Percentiles rank a stretch among this genome's conserved stretches.
Conservation (phyloP, 2,329 filamentous ascomycete genomes). For the Arthrinium phaeospermum region DNA sequence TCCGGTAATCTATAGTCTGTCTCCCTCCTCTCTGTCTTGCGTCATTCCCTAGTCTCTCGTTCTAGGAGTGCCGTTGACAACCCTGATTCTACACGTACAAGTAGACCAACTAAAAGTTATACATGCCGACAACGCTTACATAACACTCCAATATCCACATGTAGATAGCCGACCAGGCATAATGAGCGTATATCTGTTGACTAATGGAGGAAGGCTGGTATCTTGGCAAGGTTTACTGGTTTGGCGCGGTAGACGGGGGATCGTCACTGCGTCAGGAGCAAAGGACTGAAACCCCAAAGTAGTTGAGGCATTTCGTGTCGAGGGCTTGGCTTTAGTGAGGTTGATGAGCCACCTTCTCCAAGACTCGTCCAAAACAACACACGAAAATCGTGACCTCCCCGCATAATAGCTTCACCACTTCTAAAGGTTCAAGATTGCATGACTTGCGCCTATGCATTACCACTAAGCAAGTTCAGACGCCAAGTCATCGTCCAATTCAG, state of each 20-base stretch:
- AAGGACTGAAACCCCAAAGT: neutral
- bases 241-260: neutral
- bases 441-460: neutral
- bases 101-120: too few species aligned
- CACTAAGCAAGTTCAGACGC: neutral
- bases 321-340: conserved; percentile 13
- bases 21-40: neutral
- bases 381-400: conserved; percentile 4
- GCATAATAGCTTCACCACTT: neutral
- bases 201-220: too few species aligned
- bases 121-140: too few species aligned
- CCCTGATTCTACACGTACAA: too few species aligned
- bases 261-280: neutral
- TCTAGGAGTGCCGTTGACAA: too few species aligned
- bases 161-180: too few species aligned
- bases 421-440: neutral
- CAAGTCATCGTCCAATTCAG: neutral
- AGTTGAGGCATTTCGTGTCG: conserved; percentile 8
- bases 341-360: conserved; percentile 12
- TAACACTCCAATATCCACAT: too few species aligned
- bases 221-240: neutral
- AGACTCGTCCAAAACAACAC: neutral
- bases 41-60: neutral
- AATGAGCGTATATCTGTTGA: too few species aligned
- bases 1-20: conserved; percentile 16